A percentile compares a stretch with the other conserved stretches of the same genome.
phyloP scores from a whole-genome alignment of 2,329 filamentous ascomycete genomes.

The Ophiostoma montium region DNA sequence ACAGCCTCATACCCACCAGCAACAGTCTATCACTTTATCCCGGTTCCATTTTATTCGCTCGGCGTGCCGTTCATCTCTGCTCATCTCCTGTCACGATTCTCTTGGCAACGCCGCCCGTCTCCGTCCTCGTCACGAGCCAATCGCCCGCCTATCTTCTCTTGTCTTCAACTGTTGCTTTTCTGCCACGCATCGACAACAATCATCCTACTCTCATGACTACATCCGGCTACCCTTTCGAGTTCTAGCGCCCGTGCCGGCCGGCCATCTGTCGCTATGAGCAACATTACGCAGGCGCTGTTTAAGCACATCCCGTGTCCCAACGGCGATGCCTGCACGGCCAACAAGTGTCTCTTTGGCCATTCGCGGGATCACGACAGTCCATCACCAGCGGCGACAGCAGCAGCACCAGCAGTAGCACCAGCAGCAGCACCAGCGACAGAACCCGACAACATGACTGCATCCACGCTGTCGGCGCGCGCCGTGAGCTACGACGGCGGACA shows the following conservation, averaged over 20 bases:
- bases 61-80: no score
- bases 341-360: slow-evolving; percentile 16
- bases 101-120: no score
- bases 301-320: slow-evolving; percentile 16
- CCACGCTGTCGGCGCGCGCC: not conserved
- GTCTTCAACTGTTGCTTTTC: no score
- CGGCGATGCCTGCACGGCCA: slow-evolving; percentile 12
- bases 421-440: not conserved
- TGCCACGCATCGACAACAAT: no score
- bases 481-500: not conserved
- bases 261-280: slow-evolving; percentile 4
- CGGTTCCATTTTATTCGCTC: not conserved
- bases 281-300: slow-evolving; percentile 9
- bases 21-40: not conserved
- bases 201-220: no score
- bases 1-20: not conserved
- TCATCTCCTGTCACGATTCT: no score
- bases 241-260: not conserved
- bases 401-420: no score
- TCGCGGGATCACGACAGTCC: not conserved
- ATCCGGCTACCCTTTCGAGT: no score
- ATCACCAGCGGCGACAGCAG: not conserved
- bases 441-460: not conserved
- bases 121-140: no score
- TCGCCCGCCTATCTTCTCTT: no score